These are phyloP conservation scores for Erysimum cheiri DNA, from an alignment of 441 rosid genomes.

Conservation along the genomic window DNA sequence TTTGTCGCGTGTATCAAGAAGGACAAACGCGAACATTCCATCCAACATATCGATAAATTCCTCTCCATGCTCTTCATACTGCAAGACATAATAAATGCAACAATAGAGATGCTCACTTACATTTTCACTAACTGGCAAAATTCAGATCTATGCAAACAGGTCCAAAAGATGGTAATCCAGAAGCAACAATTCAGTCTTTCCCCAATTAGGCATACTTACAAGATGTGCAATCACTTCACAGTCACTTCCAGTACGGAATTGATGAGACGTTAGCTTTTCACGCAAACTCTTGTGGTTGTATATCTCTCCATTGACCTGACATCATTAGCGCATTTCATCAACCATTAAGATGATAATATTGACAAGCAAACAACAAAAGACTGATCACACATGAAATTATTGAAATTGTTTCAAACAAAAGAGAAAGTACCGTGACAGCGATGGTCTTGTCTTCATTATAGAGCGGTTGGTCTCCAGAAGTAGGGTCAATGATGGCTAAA, in stretches of 20 bases:
- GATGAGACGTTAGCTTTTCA: conserved; percentile 68
- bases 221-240: conserved; percentile 99
- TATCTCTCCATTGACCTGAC: conserved; percentile 95
- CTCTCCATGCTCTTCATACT: conserved; percentile 98
- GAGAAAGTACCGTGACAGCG: conserved; percentile 75
- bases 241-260: conserved; percentile 93
- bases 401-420: conserved; percentile 1
- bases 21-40: conserved; percentile 99
- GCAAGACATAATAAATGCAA: conserved; percentile 11
- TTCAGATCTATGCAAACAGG: neutral
- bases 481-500: conserved; percentile 90
- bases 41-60: conserved; percentile 90
- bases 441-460: conserved; percentile 91
- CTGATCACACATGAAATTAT: neutral
- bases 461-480: conserved; percentile 98
- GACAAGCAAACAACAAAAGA: neutral
- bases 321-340: neutral
- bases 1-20: conserved; percentile 86
- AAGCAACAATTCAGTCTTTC: neutral
- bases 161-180: neutral
- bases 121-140: neutral
- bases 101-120: conserved; percentile 2
- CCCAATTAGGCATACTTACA: conserved; percentile 56
- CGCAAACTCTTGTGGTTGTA: conserved; percentile 83
- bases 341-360: neutral